phyloP scores from a whole-genome alignment of 495 filamentous ascomycete genomes.

The Xeromyces bisporus region DNA sequence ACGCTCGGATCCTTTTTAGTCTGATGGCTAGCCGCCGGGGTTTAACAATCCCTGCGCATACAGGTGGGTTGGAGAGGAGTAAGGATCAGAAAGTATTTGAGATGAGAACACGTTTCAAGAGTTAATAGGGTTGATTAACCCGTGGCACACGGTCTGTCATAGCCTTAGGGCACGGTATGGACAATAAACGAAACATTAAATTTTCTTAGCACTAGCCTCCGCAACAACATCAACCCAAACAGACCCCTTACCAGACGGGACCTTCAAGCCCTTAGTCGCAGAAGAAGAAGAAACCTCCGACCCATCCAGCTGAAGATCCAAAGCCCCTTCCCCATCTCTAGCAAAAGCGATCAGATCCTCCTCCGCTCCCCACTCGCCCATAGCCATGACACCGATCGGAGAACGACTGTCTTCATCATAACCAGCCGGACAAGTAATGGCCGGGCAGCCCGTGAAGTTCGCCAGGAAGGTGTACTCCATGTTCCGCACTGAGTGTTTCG shows the following conservation, averaged over 20 bases:
- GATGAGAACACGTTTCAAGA: too few relatives aligned
- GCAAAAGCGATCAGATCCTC: constrained; percentile 64
- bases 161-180: too few relatives aligned
- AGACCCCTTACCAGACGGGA: constrained; percentile 9
- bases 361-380: constrained; percentile 78
- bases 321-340: constrained; percentile 43
- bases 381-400: constrained; percentile 77
- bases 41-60: too few relatives aligned
- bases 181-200: too few relatives aligned
- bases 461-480: constrained; percentile 87
- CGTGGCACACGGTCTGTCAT: too few relatives aligned
- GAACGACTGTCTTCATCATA: constrained; percentile 41
- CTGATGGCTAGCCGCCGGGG: too few relatives aligned
- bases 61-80: too few relatives aligned
- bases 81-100: too few relatives aligned
- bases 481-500: constrained; percentile 49
- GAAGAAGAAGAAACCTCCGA: constrained; percentile 1
- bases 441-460: constrained; percentile 67
- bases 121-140: too few relatives aligned
- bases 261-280: constrained; percentile 7
- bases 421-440: constrained; percentile 62
- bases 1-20: too few relatives aligned
- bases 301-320: constrained; percentile 11
- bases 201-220: constrained; percentile 6
- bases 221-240: constrained; percentile 26